Conservation (phyloP, 2,329 filamentous ascomycete species). For the Kalmusia sp. region DNA sequence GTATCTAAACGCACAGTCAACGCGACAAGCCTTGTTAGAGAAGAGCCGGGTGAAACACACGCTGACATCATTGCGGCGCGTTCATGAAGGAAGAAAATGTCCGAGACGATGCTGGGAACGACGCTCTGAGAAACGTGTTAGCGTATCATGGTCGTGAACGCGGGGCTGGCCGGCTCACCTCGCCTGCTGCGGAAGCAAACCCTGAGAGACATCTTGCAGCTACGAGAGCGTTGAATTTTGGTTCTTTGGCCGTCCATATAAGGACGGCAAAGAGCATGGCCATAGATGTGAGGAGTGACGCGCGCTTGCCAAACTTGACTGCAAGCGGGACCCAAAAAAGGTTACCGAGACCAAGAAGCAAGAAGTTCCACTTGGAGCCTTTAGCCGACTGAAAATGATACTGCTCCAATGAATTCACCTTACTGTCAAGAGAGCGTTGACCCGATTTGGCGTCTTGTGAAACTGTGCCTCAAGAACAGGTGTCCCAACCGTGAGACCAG, state of each 20-base stretch:
- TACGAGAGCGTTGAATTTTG: conserved; percentile 6
- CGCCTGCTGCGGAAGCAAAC: conserved; percentile 11
- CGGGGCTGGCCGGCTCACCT: background rate
- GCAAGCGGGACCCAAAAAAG: conserved; percentile 13
- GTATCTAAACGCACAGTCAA: conserved; percentile 4
- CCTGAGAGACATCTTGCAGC: conserved; percentile 13
- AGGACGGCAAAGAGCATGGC: conserved; percentile 9
- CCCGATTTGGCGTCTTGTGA: conserved; percentile 3
- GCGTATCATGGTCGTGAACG: background rate
- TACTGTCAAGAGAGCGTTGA: conserved; percentile 12
- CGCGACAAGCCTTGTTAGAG: background rate
- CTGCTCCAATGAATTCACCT: background rate
- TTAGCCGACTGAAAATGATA: background rate
- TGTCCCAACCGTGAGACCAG: conserved; percentile 13
- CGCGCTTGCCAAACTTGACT: conserved; percentile 14
- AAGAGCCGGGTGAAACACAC: conserved; percentile 1
- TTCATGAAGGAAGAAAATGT: conserved; percentile 18
- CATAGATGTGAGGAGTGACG: conserved; percentile 9
- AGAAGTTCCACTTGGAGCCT: conserved; percentile 7
- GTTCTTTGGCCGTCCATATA: conserved; percentile 14
- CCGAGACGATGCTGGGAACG: conserved; percentile 14
- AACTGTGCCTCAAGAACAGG: conserved; percentile 5
- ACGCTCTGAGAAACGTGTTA: conserved; percentile 12
- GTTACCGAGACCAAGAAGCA: conserved; percentile 13
- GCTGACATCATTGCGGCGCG: conserved; percentile 17